Evolutionary conservation across 2,329 filamentous ascomycete species (phyloP).

Genomic region (Pyricularia pennisetigena): DNA sequence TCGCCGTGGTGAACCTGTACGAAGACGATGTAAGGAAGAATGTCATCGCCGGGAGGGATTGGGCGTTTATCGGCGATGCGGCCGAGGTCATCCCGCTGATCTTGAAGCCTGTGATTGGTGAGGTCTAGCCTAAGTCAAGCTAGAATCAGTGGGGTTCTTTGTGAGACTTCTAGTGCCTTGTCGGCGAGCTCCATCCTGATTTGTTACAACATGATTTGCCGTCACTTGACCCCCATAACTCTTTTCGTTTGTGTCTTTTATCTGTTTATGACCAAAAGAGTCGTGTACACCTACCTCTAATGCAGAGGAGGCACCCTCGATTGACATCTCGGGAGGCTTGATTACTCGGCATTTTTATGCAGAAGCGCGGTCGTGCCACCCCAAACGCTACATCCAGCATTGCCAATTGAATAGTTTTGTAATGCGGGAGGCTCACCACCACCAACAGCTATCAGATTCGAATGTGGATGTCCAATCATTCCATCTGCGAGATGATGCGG

Average conservation of each 20-base stretch:
- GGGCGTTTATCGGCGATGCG: slow-evolving; percentile 32
- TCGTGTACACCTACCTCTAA: neutral
- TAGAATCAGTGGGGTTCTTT: neutral
- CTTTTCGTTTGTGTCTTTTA: neutral
- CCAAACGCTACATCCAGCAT: neutral
- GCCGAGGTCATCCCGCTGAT: slow-evolving; percentile 27
- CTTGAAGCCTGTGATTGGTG: slow-evolving; percentile 31
- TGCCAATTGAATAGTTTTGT: neutral
- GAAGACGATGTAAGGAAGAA: slow-evolving; percentile 39
- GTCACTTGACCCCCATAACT: too few relatives aligned
- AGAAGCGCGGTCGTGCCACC: neutral
- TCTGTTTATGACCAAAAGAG: neutral
- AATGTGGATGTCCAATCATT: neutral
- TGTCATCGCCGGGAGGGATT: slow-evolving; percentile 21
- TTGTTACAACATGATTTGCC: neutral
- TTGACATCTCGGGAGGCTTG: neutral
- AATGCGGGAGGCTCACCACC: neutral
- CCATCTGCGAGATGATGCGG: neutral
- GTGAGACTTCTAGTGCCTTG: neutral
- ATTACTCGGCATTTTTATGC: neutral
- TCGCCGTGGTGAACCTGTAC: slow-evolving; percentile 75
- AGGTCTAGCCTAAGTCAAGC: neutral
- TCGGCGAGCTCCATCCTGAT: neutral
- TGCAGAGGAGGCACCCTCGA: neutral
- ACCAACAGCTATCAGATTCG: neutral